Evolutionary conservation across 2,329 filamentous ascomycete genomes (phyloP).

Genomic region (Penicillium janthinellum): DNA sequence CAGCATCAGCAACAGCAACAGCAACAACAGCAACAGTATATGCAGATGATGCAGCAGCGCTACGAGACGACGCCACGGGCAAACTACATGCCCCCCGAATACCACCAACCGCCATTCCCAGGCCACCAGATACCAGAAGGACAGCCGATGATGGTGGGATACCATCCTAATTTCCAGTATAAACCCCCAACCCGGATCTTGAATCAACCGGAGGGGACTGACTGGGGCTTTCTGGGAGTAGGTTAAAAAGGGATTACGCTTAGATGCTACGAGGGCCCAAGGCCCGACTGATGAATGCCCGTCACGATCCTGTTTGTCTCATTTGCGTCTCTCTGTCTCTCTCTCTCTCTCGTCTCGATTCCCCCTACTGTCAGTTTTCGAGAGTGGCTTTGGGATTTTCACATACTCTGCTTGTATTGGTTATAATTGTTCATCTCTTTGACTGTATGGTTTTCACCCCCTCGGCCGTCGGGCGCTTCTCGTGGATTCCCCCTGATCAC

Average conservation of each 20-base stretch:
- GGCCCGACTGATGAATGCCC: constrained; percentile 25
- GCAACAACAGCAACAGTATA: constrained; percentile 31
- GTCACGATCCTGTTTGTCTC: constrained; percentile 23
- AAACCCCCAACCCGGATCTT: constrained; percentile 38
- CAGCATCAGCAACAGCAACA: constrained; percentile 36
- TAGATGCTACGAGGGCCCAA: constrained; percentile 14
- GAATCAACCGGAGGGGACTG: constrained; percentile 43
- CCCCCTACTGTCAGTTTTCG: neutral
- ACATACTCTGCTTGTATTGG: constrained; percentile 16
- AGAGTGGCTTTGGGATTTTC: constrained; percentile 8
- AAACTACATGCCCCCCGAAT: constrained; percentile 37
- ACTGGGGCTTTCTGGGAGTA: constrained; percentile 44
- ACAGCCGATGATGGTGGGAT: constrained; percentile 37
- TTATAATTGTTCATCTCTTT: neutral
- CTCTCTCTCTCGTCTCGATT: constrained; percentile 11
- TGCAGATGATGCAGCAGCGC: constrained; percentile 37
- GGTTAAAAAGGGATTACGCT: constrained; percentile 30
- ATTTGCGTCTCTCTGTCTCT: constrained; percentile 4
- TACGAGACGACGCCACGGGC: constrained; percentile 34
- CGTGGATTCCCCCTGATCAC: constrained; percentile 18
- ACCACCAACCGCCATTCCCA: constrained; percentile 31
- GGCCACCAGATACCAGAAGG: constrained; percentile 33
- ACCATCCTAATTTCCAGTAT: constrained; percentile 36
- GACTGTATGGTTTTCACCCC: neutral
- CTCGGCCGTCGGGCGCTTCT: constrained; percentile 12